Base-by-base conservation (phyloP, 306 rosid genomes). In the Rubus idaeus region DNA sequence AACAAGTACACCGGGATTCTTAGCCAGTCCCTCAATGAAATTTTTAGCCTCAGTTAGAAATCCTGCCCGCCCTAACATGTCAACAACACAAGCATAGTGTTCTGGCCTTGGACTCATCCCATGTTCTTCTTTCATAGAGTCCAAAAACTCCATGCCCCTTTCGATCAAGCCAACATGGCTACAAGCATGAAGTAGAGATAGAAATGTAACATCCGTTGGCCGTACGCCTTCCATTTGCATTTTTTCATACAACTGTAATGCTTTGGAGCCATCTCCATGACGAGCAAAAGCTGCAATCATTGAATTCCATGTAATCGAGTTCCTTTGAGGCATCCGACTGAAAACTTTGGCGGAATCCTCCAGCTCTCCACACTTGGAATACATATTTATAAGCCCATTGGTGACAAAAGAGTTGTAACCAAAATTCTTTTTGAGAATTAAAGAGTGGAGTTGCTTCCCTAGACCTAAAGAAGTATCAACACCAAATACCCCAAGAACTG, bases 331-430 rank as follows among this genome's bases (percentile, higher is more conserved):
- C 91, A 89, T 89, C 44, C 78, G 80, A 76, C 67, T 35, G 74
- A 90, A 94, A 78, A 89, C 83, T 77, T 63, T 86, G 73, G 84
- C 70, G 0, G 97, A 94, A 35, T 86, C 96, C 44, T 73, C 69
- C 81, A 94, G 56, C 71, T 92, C 91, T 45, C 96, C 97, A 47
- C 92, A 90, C 82, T 91, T 94, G 66, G 98, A 91, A 74, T 94
- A 91, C 98, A 94, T 91, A 82, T 91, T 94, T 84, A 94, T 81
- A 52, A 94, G 93, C 65, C 98, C 98, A 82, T 94, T 94, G 51
- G 82, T 58, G 50, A 89, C 97, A 79, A 80, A 94, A 68, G 84
- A 82, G 81, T 94, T 94, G 53, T 53, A 73, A 79, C 73, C 66
- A 75, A 91, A 90, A 78, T 82, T 89, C 82, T 80, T 91, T 68